Evolutionary conservation across 495 filamentous ascomycete genomes (phyloP).

Genomic region (Bathelium albidoporum): DNA sequence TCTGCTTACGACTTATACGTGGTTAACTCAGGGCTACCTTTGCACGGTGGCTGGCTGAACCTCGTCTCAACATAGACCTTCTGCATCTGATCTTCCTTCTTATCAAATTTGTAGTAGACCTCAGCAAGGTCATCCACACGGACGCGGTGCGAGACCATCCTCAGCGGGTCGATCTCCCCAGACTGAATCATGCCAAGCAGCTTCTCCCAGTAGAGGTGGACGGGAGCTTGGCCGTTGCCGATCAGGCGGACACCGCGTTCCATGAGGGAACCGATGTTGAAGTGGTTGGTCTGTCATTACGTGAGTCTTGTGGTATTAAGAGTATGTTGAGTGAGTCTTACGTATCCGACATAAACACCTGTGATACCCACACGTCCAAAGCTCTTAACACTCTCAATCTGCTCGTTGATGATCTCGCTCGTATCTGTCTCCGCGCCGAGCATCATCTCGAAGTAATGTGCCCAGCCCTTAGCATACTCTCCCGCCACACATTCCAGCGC

Average conservation of each 20-base stretch:
- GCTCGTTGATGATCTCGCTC: conserved; percentile 79
- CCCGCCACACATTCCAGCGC: conserved; percentile 77
- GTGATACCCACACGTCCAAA: conserved; percentile 71
- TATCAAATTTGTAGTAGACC: conserved; percentile 35
- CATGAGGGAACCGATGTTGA: conserved; percentile 81
- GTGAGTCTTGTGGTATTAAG: background rate
- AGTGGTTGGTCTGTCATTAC: conserved; percentile 54
- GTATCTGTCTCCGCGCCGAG: conserved; percentile 76
- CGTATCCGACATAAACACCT: conserved; percentile 72
- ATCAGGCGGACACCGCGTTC: conserved; percentile 72
- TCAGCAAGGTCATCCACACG: conserved; percentile 59
- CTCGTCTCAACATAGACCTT: conserved; percentile 36
- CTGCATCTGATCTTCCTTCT: conserved; percentile 34
- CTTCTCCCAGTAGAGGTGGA: conserved; percentile 74
- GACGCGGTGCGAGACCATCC: conserved; percentile 75
- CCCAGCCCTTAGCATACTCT: conserved; percentile 76
- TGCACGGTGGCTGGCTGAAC: conserved; percentile 25
- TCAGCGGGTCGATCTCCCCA: conserved; percentile 63
- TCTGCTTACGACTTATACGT: conserved; percentile 19
- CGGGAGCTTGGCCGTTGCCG: conserved; percentile 76
- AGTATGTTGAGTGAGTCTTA: conserved; percentile 36
- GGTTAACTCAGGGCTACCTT: conserved; percentile 30
- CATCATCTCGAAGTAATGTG: conserved; percentile 64
- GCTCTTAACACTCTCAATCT: conserved; percentile 65
- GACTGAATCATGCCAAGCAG: conserved; percentile 57